Evolutionary conservation across 1,284 basidiomycete genomes (phyloP).

Genomic region (Abortiporus biennis): DNA sequence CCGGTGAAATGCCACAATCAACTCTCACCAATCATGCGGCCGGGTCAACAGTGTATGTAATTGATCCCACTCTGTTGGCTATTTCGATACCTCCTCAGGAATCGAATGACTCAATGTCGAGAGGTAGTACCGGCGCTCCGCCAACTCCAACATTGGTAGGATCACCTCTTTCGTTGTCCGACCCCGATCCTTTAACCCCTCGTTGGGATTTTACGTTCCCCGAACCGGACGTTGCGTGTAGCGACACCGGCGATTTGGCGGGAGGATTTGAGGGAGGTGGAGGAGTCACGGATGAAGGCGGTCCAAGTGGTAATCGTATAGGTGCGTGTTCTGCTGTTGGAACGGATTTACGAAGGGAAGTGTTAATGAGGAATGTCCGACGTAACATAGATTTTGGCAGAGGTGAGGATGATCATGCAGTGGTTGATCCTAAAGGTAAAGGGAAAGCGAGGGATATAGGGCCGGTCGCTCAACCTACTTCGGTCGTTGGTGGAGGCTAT

Average conservation of each 20-base stretch:
- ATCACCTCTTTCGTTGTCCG: constrained; percentile 11
- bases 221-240: constrained; percentile 10
- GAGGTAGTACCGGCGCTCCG: constrained; percentile 7
- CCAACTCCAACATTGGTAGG: constrained; percentile 12
- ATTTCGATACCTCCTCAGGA: too few species aligned
- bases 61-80: constrained; percentile 9
- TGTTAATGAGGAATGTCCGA: constrained; percentile 11
- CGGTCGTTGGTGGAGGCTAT: too few species aligned
- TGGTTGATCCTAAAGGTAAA: constrained; percentile 7
- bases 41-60: constrained; percentile 2
- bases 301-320: constrained; percentile 2
- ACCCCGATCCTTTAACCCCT: constrained; percentile 12
- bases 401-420: not conserved
- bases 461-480: too few species aligned
- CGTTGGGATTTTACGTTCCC: constrained; percentile 13
- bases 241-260: too few species aligned
- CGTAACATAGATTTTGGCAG: too few species aligned
- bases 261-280: not conserved
- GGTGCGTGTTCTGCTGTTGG: constrained; percentile 9
- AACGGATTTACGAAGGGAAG: constrained; percentile 8
- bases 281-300: not conserved
- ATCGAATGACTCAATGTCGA: too few species aligned
- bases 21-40: not conserved
- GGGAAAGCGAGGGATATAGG: constrained; percentile 11
- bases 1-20: not conserved